Conservation (phyloP, 2,329 filamentous ascomycete genomes). For the Gnomoniopsis sp. region DNA sequence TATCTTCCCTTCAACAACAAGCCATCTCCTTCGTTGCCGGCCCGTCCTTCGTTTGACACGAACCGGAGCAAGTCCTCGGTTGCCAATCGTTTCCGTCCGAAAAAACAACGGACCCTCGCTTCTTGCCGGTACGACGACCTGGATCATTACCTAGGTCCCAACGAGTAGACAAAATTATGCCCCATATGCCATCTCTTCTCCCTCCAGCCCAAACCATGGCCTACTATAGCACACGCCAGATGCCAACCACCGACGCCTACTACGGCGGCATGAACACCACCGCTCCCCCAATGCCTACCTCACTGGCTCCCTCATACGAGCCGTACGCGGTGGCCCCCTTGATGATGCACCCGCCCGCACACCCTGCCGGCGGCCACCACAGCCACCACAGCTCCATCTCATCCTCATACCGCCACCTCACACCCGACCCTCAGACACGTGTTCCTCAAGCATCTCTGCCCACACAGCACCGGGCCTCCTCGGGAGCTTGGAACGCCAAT, state of each 20-base stretch:
- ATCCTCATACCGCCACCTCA: conserved; percentile 33
- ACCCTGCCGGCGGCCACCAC: conserved; percentile 24
- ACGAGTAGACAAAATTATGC: background rate
- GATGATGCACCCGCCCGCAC: conserved; percentile 24
- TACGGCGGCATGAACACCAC: conserved; percentile 29
- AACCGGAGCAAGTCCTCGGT: conserved; percentile 19
- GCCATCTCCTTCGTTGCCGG: conserved; percentile 23
- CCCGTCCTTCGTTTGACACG: conserved; percentile 41
- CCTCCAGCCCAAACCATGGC: conserved; percentile 26
- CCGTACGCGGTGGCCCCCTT: conserved; percentile 31
- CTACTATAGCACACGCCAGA: conserved; percentile 28
- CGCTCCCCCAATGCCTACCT: conserved; percentile 24
- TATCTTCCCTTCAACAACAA: conserved; percentile 15
- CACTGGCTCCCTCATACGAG: conserved; percentile 29
- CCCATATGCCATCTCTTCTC: conserved; percentile 22
- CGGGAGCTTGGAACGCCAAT: conserved; percentile 67
- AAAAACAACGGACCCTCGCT: background rate
- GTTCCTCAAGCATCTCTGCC: conserved; percentile 29
- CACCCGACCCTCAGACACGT: conserved; percentile 34
- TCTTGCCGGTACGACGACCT: background rate
- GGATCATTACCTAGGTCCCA: background rate
- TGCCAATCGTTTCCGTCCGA: background rate
- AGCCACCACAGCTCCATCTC: conserved; percentile 17
- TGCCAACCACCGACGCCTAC: conserved; percentile 24
- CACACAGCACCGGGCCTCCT: conserved; percentile 51